A percentile compares a stretch with the other conserved stretches of the same genome.
These are phyloP conservation scores for Russula sp. DNA, from an alignment of 768 basidiomycete genomes.

Conservation along the genomic window DNA sequence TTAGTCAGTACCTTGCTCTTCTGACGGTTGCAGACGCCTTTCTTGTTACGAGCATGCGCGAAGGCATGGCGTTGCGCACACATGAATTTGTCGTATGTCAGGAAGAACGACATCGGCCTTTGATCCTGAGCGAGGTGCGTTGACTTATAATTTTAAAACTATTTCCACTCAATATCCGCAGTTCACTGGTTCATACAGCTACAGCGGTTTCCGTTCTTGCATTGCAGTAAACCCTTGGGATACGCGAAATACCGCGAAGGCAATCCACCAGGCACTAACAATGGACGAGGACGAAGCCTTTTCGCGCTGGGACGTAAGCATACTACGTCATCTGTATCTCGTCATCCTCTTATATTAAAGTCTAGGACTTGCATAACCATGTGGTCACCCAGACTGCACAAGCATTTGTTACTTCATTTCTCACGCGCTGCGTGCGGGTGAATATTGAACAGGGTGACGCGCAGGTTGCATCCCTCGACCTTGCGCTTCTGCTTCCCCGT, in stretches of 20 bases:
- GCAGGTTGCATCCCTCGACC: constrained; percentile 44
- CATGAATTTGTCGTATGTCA: constrained; percentile 89
- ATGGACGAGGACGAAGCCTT: constrained; percentile 73
- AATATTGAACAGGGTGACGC: constrained; percentile 56
- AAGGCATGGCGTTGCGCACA: constrained; percentile 82
- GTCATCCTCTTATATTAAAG: neutral
- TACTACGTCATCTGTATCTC: neutral
- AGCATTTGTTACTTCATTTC: constrained; percentile 75
- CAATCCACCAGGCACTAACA: constrained; percentile 71
- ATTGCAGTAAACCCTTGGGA: constrained; percentile 88
- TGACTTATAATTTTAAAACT: neutral
- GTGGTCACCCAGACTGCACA: constrained; percentile 87
- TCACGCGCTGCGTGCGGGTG: constrained; percentile 68
- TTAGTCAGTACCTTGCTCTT: constrained; percentile 80
- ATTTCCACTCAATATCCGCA: constrained; percentile 34
- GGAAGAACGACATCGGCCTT: constrained; percentile 60
- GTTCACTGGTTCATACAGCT: constrained; percentile 86
- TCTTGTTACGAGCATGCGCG: constrained; percentile 76
- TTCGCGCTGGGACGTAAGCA: constrained; percentile 69
- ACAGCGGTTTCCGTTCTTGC: constrained; percentile 82
- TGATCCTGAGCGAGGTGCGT: constrained; percentile 75
- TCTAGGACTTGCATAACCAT: constrained; percentile 72
- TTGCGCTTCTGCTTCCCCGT: constrained; percentile 56
- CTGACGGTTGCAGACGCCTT: constrained; percentile 83
- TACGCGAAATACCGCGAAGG: constrained; percentile 75